A percentile compares a stretch with the other conserved stretches of the same genome.
These are phyloP conservation scores for Neoboletus subvelutipes DNA, from an alignment of 768 basidiomycete species.

Conservation along the genomic window DNA sequence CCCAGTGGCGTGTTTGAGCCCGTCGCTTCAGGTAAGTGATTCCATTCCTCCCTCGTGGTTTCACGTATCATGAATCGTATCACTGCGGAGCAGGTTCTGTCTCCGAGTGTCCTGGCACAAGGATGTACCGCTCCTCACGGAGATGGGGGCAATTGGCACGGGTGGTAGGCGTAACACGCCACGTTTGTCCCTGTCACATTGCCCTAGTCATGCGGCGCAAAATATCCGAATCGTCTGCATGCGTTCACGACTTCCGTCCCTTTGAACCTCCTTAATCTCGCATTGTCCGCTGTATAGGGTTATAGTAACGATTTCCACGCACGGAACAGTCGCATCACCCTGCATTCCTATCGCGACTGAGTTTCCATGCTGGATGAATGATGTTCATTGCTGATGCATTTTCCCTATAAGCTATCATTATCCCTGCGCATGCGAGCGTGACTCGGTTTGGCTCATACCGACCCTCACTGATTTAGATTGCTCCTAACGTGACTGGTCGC, in stretches of 20 bases:
- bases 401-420: not conserved
- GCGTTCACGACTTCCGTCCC: conserved; percentile 3
- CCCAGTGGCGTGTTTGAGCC: conserved; percentile 3
- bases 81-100: conserved; percentile 10
- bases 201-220: conserved; percentile 6
- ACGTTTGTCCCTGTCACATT: conserved; percentile 12
- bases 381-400: conserved; percentile 9
- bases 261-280: conserved; percentile 20
- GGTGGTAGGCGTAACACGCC: conserved; percentile 8
- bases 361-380: conserved; percentile 2
- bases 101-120: not conserved
- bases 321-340: conserved; percentile 7
- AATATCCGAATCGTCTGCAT: not conserved
- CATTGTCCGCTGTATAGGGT: conserved; percentile 26
- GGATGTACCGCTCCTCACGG: conserved; percentile 6
- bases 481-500: conserved; percentile 5
- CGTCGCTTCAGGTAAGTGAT: not conserved
- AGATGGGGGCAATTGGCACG: conserved; percentile 1
- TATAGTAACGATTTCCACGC: conserved; percentile 17
- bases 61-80: conserved; percentile 1
- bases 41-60: conserved; percentile 8
- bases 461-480: not conserved
- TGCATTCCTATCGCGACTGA: conserved; percentile 15
- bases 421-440: not conserved
- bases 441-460: conserved; percentile 3